These are phyloP conservation scores for Mrakia gelida DNA, from an alignment of 768 basidiomycete genomes.

Conservation along the genomic window DNA sequence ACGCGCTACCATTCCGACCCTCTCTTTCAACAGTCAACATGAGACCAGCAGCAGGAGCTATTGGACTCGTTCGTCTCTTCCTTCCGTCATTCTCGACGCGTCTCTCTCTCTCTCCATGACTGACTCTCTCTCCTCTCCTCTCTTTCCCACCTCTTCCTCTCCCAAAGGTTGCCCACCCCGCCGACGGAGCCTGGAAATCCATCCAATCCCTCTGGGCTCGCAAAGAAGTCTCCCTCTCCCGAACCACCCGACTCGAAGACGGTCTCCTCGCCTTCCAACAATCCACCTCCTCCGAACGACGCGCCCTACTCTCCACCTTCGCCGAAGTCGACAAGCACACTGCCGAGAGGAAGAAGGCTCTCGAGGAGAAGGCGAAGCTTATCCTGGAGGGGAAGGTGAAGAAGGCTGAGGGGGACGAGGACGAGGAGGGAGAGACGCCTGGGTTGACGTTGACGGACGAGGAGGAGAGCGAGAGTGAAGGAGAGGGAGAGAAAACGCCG, in stretches of 20 bases:
- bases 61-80: constrained; percentile 14
- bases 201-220: constrained; percentile 39
- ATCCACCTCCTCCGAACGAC: not conserved
- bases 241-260: constrained; percentile 47
- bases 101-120: not conserved
- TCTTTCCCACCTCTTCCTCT: not conserved
- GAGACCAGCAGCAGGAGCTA: constrained; percentile 41
- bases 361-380: constrained; percentile 6
- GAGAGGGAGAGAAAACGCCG: not conserved
- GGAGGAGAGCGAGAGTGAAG: not conserved
- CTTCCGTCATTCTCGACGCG: not conserved
- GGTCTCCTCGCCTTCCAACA: constrained; percentile 39
- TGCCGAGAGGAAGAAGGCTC: constrained; percentile 10
- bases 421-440: constrained; percentile 3
- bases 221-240: constrained; percentile 45
- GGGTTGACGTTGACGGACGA: constrained; percentile 35
- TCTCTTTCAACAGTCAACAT: constrained; percentile 34
- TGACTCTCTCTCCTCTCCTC: constrained; percentile 37
- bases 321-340: constrained; percentile 19
- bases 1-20: not conserved
- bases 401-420: not conserved
- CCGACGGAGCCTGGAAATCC: constrained; percentile 48
- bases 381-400: constrained; percentile 16
- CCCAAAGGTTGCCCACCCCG: constrained; percentile 40
- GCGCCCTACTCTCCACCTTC: constrained; percentile 5